Percentiles rank a stretch among this genome's conserved stretches.
Evolutionary conservation across 495 filamentous ascomycete genomes (phyloP).

Genomic region (Annulohypoxylon maeteangense): DNA sequence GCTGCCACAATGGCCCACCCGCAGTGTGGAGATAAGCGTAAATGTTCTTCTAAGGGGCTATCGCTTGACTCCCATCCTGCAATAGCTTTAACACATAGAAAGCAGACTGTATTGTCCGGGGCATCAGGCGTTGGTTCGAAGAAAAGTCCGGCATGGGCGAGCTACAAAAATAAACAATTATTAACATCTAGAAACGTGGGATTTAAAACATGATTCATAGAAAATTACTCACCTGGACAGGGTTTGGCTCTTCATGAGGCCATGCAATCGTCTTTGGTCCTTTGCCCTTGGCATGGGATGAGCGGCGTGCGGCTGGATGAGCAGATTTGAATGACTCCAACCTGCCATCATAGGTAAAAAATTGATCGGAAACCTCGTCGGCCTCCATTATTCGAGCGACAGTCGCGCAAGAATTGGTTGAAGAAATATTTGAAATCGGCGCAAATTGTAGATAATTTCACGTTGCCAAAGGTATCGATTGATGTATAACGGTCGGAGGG

Average conservation of each 20-base stretch:
- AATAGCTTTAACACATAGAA: conserved; percentile 79
- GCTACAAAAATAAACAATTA: conserved; percentile 56
- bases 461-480: conserved; percentile 13
- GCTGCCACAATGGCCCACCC: conserved; percentile 87
- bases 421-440: conserved; percentile 1
- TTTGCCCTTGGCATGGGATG: conserved; percentile 70
- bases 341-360: conserved; percentile 74
- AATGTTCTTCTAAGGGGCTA: conserved; percentile 81
- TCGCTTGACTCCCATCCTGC: conserved; percentile 92
- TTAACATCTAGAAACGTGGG: not conserved
- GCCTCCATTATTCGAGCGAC: conserved; percentile 30
- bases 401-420: not conserved
- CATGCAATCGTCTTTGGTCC: conserved; percentile 70
- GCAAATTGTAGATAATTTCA: conserved; percentile 14
- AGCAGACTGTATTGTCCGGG: conserved; percentile 90
- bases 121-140: conserved; percentile 78
- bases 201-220: not conserved
- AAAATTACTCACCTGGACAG: conserved; percentile 67
- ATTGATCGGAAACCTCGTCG: conserved; percentile 53
- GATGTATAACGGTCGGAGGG: not conserved
- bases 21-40: conserved; percentile 81
- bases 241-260: conserved; percentile 76
- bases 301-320: conserved; percentile 70
- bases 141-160: conserved; percentile 91
- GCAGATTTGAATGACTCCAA: conserved; percentile 75